Base-by-base conservation (phyloP, 2,329 filamentous ascomycete genomes). In the Waltergamsia citrina region DNA sequence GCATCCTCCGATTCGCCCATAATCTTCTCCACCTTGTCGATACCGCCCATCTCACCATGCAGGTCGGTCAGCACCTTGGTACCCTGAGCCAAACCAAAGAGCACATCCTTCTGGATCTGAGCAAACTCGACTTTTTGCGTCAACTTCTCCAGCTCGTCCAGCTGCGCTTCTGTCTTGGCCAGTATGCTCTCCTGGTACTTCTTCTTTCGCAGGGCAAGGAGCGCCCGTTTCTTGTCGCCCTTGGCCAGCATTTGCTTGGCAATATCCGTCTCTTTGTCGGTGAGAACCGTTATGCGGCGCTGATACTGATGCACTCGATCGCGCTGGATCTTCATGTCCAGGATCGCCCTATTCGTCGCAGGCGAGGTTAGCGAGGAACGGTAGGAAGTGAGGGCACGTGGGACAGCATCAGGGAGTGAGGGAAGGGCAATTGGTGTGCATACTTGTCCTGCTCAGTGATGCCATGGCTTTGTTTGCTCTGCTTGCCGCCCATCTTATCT, bases 281-380 rank as follows among this genome's bases (percentile, higher is more conserved):
- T 95, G 24, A 98, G 76, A 33, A 85, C 70, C 23, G 79, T 81
- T 53, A 98, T 92, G 50, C 85, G 83, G 51, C 83, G 82, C 60
- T 95, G 90, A 65, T 96, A 96, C 57, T 94, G 87, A 52, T 93
- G 88, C 4, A 98, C 80, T 59, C 87, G 93, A 69, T 98, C 92
- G 58, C 92, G 88, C 65, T 96, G 90, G 61, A 78, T 86, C 67
- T 96, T 96, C 65, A 96, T 83, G 63, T 96, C 88, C 51, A 96
- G 81, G 60, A 96, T 95, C 39, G 90, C 90, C 65, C 88, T 95
- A 54, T 9, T 17, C n/a, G 30, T 31, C 18, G 19, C 14, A n/a
- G 19, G 19, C 7, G 15, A 22, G 30, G 37, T 34, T 30, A 33
- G 30, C 30, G 27, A 24, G n/a, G 22, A 24, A n/a, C 22, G 22